Base-by-base conservation (phyloP, 805 yeast genomes). In the Grigorovia humatica region DNA sequence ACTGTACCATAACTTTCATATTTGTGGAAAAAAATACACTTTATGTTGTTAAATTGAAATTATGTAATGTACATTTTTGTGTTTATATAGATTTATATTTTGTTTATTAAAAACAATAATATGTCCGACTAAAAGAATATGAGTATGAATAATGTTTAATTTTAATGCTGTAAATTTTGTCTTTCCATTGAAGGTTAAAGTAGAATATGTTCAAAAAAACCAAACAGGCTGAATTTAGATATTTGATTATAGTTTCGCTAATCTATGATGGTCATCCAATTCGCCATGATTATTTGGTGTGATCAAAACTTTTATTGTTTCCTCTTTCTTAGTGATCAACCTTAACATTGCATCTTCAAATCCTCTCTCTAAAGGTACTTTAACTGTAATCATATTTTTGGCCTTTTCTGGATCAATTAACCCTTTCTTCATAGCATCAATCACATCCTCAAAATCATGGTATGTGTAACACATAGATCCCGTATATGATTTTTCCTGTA, bases 391-490 rank as follows among this genome's bases (percentile, higher is more conserved):
- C 71, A 81, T 66, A 27, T 68, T 61, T 55, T 64, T 70, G 9
- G 78, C 75, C 47, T 70, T 71, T 23, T 74, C 74, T 3, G 73
- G 56, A 48, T 67, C 70, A 49, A 81, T 77, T 44, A 59, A 55
- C 9, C 81, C 80, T 2, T 65, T 57, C 7, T 70, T 73, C 50
- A 82, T 66, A 15, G 84, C 82, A 1, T 65, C 68, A 29, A 81
- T 70, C 2, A 81, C 86, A 48, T 75, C 79, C 60, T 73, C 77
- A 55, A 82, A 81, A 64, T 82, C 88, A 51, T 69, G 70, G 43
- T 73, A 70, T 4, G 78, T 76, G 61, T 81, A 81, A 57, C 85
- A 79, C 76, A 81, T 79, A 0, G 85, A 79, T 2, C 86, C 87
- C 38, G 79, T 74, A 35, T 77, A 70, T 44, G 63, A 62, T 59